Conservation (phyloP, 495 filamentous ascomycete genomes). For the Aspergillus incahuasiensis region DNA sequence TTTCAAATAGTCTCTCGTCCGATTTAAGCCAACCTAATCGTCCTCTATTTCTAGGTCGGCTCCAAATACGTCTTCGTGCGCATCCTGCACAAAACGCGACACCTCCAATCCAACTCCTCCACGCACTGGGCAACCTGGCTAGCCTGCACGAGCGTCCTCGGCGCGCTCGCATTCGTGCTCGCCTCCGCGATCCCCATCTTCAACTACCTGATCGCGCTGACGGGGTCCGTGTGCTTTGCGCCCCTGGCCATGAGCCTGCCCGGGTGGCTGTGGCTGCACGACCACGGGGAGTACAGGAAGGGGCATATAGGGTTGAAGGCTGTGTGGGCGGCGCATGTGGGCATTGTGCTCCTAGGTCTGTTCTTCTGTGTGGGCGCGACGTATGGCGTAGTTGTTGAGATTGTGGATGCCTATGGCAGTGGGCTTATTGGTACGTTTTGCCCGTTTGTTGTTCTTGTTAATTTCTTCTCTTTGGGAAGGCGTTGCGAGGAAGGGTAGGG, state of each 20-base stretch:
- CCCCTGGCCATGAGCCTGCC: slow-evolving; percentile 15
- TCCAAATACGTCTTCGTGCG: slow-evolving; percentile 63
- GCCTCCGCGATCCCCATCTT: slow-evolving; percentile 69
- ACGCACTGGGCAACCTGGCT: slow-evolving; percentile 51
- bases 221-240: slow-evolving; percentile 35
- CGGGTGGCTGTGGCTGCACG: slow-evolving; percentile 1
- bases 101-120: slow-evolving; percentile 53
- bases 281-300: slow-evolving; percentile 6
- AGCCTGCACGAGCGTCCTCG: slow-evolving; percentile 47
- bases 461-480: too few relatives aligned
- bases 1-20: too few relatives aligned
- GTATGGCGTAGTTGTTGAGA: slow-evolving; percentile 36
- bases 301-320: not conserved
- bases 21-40: too few relatives aligned
- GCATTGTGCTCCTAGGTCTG: slow-evolving; percentile 29
- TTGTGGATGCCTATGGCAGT: slow-evolving; percentile 32
- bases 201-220: slow-evolving; percentile 53
- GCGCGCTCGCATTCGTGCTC: slow-evolving; percentile 57
- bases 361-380: slow-evolving; percentile 41
- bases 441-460: too few relatives aligned
- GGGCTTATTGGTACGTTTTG: slow-evolving; percentile 27
- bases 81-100: slow-evolving; percentile 47
- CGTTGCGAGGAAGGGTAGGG: not conserved
- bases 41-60: slow-evolving; percentile 35
- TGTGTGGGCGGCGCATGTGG: slow-evolving; percentile 24